Evolutionary conservation across 345 rosid genomes (phyloP), one percentile per base, ranked within the genome.

Genomic region (Eucalyptus caleyi): DNA sequence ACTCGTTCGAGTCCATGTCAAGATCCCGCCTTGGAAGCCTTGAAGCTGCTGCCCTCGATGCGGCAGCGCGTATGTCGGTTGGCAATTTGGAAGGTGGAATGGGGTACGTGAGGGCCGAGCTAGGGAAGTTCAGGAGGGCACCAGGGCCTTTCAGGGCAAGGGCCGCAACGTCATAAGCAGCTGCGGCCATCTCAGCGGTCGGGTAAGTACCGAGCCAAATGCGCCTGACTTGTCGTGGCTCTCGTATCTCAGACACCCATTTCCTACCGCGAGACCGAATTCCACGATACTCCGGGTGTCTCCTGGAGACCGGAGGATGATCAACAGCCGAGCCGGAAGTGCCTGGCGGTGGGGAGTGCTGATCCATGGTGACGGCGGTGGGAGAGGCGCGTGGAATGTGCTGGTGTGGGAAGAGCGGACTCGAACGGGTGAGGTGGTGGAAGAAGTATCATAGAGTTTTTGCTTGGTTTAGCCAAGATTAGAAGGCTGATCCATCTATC

Each of bases 221-320:
- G 8, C 99, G 93, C 6, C 95, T 94, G 19, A 95, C 95, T 88
- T 96, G 95, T 49, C 94, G 95, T 0, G 99, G 99, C 88, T 97
- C 98, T 77, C 99, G 96, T 90, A 97, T 94, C 92, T 97, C 99
- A 1, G 97, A 96, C 51, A 97, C 99, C 99, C 99, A 97, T 90
- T 97, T 97, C 4, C 93, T 95, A 37, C 98, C 91, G 67, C 99
- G 95, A 90, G 93, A 91, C 59, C 99, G 92, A 90, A 95, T 96
- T 47, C 99, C 98, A 2, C 95, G 92, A 89, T 92, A 95, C 59
- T 54, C 42, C 13, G 96, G 92, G 89, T 95, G 97, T 44, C 86
- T 94, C 80, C 94, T 89, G 81, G 93, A 86, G 89, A 93, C n/a
- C 1, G 15, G 47, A 37, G 45, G 45, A 72, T 72, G 45, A 72